Base-by-base conservation (phyloP, 2,329 filamentous ascomycete genomes). In the Pyrenochaeta sp. region DNA sequence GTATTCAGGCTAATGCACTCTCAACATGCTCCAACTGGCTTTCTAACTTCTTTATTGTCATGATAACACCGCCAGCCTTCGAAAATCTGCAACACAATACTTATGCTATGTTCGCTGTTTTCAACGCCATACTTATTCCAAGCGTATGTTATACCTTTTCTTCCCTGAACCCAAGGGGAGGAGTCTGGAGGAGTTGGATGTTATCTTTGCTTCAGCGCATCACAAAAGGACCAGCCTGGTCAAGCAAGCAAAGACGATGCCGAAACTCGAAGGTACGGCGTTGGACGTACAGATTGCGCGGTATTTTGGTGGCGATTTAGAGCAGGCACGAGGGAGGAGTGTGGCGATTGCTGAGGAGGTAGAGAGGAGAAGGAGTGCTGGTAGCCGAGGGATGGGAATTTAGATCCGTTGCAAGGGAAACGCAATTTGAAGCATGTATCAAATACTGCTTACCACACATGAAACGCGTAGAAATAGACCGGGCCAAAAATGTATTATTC, bases 1-100 rank as follows among this genome's bases (percentile, higher is more conserved):
- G 89, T n/a, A 89, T 88, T 2, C 87, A 88, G 63, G 89, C 89
- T 10, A 91, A 91, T 55, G 87, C 89, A 0, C 58, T 31, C 14
- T 49, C 35, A 7, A 54, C 56, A 0, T 52, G 51, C 17, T 52
- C 48, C 0, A 59, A 61, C 35, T 56, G 54, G 54, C 37, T 52
- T 4, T 51, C 49, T 5, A 59, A 85, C 86, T 87, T 87, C 69
- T 72, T 87, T 63, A 83, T 88, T 18, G 85, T 87, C 52, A 85
- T 87, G 80, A 84, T 87, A 54, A 85, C 84, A 0, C 85, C 84
- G 0, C 79, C 84, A n/a, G 82, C 84, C 7, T 83, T 87, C 56
- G 66, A 71, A 3, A 81, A 78, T 45, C 82, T 84, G 52, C 65
- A 71, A 1, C 84, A 81, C 56, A 72, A 77, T 56, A 83, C 81